Evolutionary conservation across 1,139 yeast species (phyloP), one percentile per base, ranked within the genome.

Genomic region (Blastobotrys malaysiensis): DNA sequence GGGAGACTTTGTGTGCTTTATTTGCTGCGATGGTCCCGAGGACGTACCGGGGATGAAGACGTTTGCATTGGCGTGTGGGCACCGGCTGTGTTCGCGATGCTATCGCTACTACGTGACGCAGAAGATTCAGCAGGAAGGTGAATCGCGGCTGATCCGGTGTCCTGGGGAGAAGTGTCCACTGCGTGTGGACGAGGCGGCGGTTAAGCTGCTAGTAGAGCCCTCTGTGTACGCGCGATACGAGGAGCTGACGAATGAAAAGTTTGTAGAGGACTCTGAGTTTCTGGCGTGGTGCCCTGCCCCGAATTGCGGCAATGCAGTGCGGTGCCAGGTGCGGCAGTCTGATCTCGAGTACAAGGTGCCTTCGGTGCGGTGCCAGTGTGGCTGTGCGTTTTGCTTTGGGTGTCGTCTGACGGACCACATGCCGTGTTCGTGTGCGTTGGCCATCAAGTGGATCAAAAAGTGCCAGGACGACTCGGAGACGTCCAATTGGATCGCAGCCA

Each of bases 381-480:
- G 78, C 6, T 93, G 90, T 64, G 79, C 78, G 56, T 93, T 91
- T 66, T 93, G 99, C 66, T 86, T 84, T 63, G 75, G 77, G 20
- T 93, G 99, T 69, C 81, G 81, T 21, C 77, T 75, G 58, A 65
- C 63, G 9, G 85, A 86, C 62, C 99, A 93, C 69, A 73, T 82
- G 26, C 98, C 98, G 0, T 81, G 88, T 43, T 88, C 95, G 1
- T 93, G 99, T 66, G 72, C 72, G 63, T 67, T 87, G 11, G 86
- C 86, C 0, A 77, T 77, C 55, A 69, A 73, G 51, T 93, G 99
- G 99, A 76, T 86, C 44, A 77, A 79, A 52, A 87, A 89, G 63
- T 88, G 96, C 61, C 78, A 78, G 57, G 95, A 89, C 67, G 99
- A 93, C 66, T 83, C 95, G 0, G 97, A 89, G 64, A 90, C 97